Base-by-base conservation (phyloP, 2,329 filamentous ascomycete species). In the Exophiala spinifera region DNA sequence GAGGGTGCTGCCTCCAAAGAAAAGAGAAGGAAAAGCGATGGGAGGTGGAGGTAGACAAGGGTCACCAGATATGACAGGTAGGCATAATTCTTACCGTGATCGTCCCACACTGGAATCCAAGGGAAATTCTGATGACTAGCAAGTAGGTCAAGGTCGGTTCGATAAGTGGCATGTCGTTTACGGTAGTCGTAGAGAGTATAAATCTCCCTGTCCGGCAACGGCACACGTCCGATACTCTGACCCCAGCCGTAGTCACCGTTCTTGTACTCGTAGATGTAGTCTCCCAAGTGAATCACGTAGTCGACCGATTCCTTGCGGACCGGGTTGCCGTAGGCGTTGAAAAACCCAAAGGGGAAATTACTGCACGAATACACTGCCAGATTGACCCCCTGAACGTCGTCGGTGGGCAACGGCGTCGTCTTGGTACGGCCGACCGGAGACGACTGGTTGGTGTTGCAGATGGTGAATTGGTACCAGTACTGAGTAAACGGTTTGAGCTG, bases 311-410 rank as follows among this genome's bases (percentile, higher is more conserved):
- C 77, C 64, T 84, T 85, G 21, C 82, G 72, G 0, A 76, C 82
- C 14, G 79, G 69, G 50, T 85, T 84, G 17, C 63, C 63, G 37
- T 55, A 63, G 1, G 63, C 61, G 28, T 60, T 62, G 63, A 64
- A 64, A 56, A 58, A 64, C 11, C 63, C 63, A 34, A 64, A 64
- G 80, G 79, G 82, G 61, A 79, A 88, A 68, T 88, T 89, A 62
- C 76, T 79, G 73, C 87, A 89, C 1, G 84, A 88, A 66, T 86
- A 89, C 1, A 91, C 78, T 1, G 85, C 86, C 51, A 89, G 74
- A 36, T 76, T 80, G 51, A 89, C 72, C 15, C 78, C 71, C 1
- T 77, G 74, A 4, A 85, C 77, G 20, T 80, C 73, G 50, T 86
- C 80, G 14, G 80, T 72, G 13, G 75, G 72, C 2, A 70, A 68